Evolutionary conservation across 2,329 filamentous ascomycete species (phyloP).

Genomic region (Chrysosporium queenslandicum): DNA sequence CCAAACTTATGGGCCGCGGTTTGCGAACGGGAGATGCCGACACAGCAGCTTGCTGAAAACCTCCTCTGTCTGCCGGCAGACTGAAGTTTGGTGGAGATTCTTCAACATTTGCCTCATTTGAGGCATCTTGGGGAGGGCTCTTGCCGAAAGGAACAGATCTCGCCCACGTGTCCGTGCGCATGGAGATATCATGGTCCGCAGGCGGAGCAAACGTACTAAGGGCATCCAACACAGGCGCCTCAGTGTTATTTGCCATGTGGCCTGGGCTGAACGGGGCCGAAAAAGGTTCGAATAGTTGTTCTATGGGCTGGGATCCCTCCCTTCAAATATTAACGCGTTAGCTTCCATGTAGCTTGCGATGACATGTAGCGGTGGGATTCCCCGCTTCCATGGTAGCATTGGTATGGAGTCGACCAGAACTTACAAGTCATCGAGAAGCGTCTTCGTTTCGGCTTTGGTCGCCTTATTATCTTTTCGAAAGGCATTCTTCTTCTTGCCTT

Average conservation of each 20-base stretch:
- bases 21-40: conserved; percentile 35
- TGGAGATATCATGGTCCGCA: conserved; percentile 27
- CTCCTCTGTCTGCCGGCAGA: conserved; percentile 29
- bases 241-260: conserved; percentile 22
- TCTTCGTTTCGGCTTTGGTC: conserved; percentile 26
- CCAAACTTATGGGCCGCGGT: conserved; percentile 36
- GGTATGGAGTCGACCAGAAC: conserved; percentile 13
- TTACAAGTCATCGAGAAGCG: conserved; percentile 31
- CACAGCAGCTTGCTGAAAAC: conserved; percentile 34
- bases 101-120: conserved; percentile 27
- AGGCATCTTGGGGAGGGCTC: conserved; percentile 34
- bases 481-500: conserved; percentile 31
- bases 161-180: conserved; percentile 37
- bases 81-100: conserved; percentile 35
- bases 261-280: conserved; percentile 22
- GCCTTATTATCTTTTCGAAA: conserved; percentile 29
- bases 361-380: neutral
- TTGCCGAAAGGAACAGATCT: conserved; percentile 37
- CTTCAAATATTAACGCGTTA: conserved; percentile 12
- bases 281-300: conserved; percentile 26
- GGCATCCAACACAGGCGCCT: conserved; percentile 33
- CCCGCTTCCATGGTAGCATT: neutral
- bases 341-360: neutral
- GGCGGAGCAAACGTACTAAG: conserved; percentile 27
- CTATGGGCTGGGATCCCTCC: conserved; percentile 22